Evolutionary conservation across 1,284 basidiomycete genomes (phyloP), one percentile per base, ranked within the genome.

Genomic region (Heterobasidion occidentale): DNA sequence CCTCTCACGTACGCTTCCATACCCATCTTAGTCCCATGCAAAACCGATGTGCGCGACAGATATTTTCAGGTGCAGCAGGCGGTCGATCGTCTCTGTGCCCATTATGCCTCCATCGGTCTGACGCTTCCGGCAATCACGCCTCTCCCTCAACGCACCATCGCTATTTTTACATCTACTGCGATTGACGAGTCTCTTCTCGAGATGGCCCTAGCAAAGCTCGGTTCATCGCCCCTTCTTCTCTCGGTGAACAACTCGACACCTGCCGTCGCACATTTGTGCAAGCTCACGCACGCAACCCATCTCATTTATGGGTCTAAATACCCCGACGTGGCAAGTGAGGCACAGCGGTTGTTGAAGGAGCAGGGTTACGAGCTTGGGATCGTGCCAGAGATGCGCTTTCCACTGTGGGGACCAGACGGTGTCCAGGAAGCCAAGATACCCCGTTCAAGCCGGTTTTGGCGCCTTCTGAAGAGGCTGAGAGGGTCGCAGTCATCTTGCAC

Each of bases 241-340:
- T 79, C 76, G 5, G 74, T 78, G 47, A 82, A 84, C 68, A 84
- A 84, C 65, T 79, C 78, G 0, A 70, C 77, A 0, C 69, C 80
- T 0, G 81, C 82, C 4, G 74, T 82, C 35, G 78, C 79, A 0
- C 80, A 84, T 62, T 69, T 86, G 48, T 70, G 77, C 63, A 72
- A 74, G 44, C 63, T 72, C n/a, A 84, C 81, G 1, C 66, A 73
- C 9, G 67, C 77, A 0, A 67, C 70, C 0, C 73, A 76, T 57
- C 60, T 86, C 19, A 74, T 84, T 55, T 77, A 74, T 53, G 75
- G 77, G 9, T 60, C 68, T 7, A 71, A 71, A 55, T 75, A 75
- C 57, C 67, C 65, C 2, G 56, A 64, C 15, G 69, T 70, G 35
- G 75, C 73, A 0, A 56, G 63, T 12, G 68, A 72, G 46, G 74